These are phyloP conservation scores for Annulohypoxylon moriforme DNA, from an alignment of 495 filamentous ascomycete species.

Conservation along the genomic window DNA sequence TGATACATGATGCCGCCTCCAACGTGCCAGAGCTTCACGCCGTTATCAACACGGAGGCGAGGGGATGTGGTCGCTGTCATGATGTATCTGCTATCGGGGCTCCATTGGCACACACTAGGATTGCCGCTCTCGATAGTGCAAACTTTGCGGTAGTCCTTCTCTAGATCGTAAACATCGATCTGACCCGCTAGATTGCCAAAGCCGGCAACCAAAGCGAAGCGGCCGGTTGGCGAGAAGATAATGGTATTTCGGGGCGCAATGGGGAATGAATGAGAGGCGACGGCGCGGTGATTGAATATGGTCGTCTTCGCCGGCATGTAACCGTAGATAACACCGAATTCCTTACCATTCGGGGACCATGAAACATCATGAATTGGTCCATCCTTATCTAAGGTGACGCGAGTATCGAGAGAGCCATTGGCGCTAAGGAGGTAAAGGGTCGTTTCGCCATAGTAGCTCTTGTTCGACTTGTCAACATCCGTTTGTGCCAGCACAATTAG, in stretches of 20 bases:
- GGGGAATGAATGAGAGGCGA: constrained; percentile 82
- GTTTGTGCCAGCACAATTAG: constrained; percentile 97
- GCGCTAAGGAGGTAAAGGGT: constrained; percentile 95
- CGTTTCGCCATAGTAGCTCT: constrained; percentile 99
- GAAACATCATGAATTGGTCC: constrained; percentile 97
- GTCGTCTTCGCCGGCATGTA: constrained; percentile 98
- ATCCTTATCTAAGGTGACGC: constrained; percentile 94
- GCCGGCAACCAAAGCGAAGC: constrained; percentile 92
- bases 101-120: constrained; percentile 94
- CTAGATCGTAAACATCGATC: constrained; percentile 96
- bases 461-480: constrained; percentile 96
- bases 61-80: constrained; percentile 97
- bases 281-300: constrained; percentile 89
- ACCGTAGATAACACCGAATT: constrained; percentile 96
- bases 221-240: constrained; percentile 91
- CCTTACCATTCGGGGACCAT: constrained; percentile 97
- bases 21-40: constrained; percentile 94
- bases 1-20: constrained; percentile 92
- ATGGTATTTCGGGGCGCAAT: constrained; percentile 93
- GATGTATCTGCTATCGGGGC: constrained; percentile 92
- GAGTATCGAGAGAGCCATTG: constrained; percentile 90
- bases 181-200: constrained; percentile 98
- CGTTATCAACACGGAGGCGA: constrained; percentile 94
- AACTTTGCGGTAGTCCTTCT: constrained; percentile 90
- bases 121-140: constrained; percentile 96